Conservation (phyloP, 2,329 filamentous ascomycete species). For the Colletotrichum limetticola region DNA sequence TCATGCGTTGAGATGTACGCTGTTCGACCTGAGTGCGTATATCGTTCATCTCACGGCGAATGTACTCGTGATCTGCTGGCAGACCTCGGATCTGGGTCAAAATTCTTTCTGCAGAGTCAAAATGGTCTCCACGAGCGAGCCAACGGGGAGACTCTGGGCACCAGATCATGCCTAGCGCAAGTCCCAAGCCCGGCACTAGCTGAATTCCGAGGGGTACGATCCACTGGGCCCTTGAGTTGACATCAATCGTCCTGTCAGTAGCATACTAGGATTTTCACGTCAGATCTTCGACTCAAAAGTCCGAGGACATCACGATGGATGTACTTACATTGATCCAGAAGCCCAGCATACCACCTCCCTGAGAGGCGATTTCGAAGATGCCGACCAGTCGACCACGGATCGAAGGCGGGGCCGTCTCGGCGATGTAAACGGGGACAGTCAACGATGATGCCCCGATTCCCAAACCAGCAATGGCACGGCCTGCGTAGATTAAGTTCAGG, state of each 20-base stretch:
- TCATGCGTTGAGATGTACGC: constrained; percentile 43
- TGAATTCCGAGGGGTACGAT: constrained; percentile 55
- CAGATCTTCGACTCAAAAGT: background rate
- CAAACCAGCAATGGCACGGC: constrained; percentile 62
- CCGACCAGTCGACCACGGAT: constrained; percentile 63
- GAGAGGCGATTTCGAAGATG: constrained; percentile 61
- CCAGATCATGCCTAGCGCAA: constrained; percentile 47
- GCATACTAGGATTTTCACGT: constrained; percentile 26
- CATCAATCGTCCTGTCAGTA: constrained; percentile 34
- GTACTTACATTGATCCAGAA: constrained; percentile 50
- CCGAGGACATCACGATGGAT: background rate
- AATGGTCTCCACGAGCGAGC: constrained; percentile 47
- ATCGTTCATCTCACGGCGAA: constrained; percentile 62
- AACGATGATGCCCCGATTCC: constrained; percentile 62
- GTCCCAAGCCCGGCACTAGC: constrained; percentile 49
- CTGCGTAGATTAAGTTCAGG: constrained; percentile 54
- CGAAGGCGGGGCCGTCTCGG: constrained; percentile 56
- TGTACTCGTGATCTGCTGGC: constrained; percentile 32
- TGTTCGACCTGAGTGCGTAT: constrained; percentile 69
- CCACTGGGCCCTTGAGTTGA: constrained; percentile 46
- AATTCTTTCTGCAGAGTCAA: constrained; percentile 51
- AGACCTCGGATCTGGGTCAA: constrained; percentile 48
- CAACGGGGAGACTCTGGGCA: constrained; percentile 52
- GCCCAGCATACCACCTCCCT: constrained; percentile 57
- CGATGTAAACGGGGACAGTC: constrained; percentile 56